Percentiles rank a stretch among this genome's conserved stretches.
Evolutionary conservation across 176 grass and related monocot species (phyloP).

Genomic region (Ensete glaucum): DNA sequence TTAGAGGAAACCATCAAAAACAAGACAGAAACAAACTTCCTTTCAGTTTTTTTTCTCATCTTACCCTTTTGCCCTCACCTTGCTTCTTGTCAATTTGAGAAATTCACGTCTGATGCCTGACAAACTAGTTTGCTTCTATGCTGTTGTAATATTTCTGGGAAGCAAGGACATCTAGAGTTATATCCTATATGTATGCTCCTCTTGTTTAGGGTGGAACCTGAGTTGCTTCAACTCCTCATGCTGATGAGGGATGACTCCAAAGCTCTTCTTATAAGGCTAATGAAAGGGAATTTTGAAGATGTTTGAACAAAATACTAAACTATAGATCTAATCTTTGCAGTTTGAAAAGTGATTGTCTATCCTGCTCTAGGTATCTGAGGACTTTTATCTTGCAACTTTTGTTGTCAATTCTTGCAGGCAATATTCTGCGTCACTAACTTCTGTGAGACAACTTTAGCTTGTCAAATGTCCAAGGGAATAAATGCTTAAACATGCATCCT

Average conservation of each 20-base stretch:
- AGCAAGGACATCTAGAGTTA: background rate
- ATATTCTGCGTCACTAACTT: conserved; percentile 38
- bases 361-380: background rate
- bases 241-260: background rate
- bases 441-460: conserved; percentile 43
- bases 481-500: conserved; percentile 22
- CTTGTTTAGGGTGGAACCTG: background rate
- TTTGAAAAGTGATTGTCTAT: no score
- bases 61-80: background rate
- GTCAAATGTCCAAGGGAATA: conserved; percentile 33
- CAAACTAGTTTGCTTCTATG: background rate
- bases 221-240: background rate
- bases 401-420: conserved; percentile 25
- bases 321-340: background rate
- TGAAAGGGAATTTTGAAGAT: conserved; percentile 24
- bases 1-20: background rate
- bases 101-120: background rate
- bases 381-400: background rate
- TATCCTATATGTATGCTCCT: background rate
- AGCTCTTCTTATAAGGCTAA: conserved; percentile 5
- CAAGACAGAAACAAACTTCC: background rate
- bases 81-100: background rate
- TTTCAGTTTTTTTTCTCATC: background rate
- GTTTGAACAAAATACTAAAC: conserved; percentile 41
- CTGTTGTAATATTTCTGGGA: background rate